A percentile compares a stretch with the other conserved stretches of the same genome.
Conservation (phyloP, 495 filamentous ascomycete species). For the Cetradonia linearis region DNA sequence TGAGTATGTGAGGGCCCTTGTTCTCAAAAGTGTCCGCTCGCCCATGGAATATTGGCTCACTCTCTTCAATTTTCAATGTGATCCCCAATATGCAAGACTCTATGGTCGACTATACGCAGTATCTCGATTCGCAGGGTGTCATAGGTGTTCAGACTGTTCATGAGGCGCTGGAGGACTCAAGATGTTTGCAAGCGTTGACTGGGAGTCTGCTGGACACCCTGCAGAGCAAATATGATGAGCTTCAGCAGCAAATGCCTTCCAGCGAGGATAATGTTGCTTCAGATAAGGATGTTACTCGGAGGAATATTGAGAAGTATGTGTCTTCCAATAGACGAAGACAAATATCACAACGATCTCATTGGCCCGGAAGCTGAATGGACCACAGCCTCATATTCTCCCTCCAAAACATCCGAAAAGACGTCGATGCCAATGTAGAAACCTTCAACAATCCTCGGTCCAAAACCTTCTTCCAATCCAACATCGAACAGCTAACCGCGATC, state of each 20-base stretch:
- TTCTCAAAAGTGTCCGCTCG: not conserved
- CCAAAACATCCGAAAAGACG: slow-evolving; percentile 5
- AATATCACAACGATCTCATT: not conserved
- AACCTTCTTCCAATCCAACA: slow-evolving; percentile 14
- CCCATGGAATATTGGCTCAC: not conserved
- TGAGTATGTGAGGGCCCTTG: not conserved
- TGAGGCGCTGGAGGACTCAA: slow-evolving; percentile 13
- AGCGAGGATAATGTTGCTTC: not conserved
- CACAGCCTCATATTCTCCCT: slow-evolving; percentile 13
- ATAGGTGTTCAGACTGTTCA: slow-evolving; percentile 3
- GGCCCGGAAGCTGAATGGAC: not conserved
- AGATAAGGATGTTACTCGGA: not conserved
- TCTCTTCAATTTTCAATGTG: not conserved
- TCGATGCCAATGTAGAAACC: slow-evolving; percentile 11
- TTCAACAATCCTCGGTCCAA: slow-evolving; percentile 10
- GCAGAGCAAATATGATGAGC: slow-evolving; percentile 7
- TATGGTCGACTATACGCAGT: not conserved
- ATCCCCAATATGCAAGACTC: slow-evolving; percentile 4
- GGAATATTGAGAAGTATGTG: slow-evolving; percentile 9
- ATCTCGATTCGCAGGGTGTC: not conserved
- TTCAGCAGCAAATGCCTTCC: not conserved
- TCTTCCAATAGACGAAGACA: not conserved
- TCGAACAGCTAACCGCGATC: slow-evolving; percentile 14
- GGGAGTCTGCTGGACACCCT: slow-evolving; percentile 10
- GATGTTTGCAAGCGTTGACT: slow-evolving; percentile 9